Conservation (phyloP, 2,329 filamentous ascomycete species). For the Pezicula carpinea region DNA sequence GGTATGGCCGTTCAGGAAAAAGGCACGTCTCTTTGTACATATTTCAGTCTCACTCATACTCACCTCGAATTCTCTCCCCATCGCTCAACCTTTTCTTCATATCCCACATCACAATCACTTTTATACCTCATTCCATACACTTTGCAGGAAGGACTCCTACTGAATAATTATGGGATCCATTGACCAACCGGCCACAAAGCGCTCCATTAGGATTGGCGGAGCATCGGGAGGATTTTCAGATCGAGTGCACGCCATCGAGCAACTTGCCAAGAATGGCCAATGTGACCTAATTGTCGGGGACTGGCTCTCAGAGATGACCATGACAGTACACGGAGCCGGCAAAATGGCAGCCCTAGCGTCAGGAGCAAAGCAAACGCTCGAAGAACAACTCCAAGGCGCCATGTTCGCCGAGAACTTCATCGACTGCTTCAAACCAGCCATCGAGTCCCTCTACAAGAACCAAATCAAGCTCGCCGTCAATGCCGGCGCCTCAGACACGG, state of each 20-base stretch:
- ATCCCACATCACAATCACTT: too few relatives aligned
- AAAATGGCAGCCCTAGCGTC: not conserved
- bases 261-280: not conserved
- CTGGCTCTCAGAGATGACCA: slow-evolving; percentile 35
- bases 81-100: too few relatives aligned
- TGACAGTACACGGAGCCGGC: slow-evolving; percentile 12
- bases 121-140: too few relatives aligned
- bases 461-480: slow-evolving; percentile 47
- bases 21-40: too few relatives aligned
- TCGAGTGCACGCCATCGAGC: slow-evolving; percentile 2
- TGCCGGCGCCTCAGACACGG: slow-evolving; percentile 46
- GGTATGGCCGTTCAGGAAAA: too few relatives aligned
- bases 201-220: slow-evolving; percentile 1
- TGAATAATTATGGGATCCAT: too few relatives aligned
- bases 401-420: slow-evolving; percentile 7
- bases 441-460: slow-evolving; percentile 40
- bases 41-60: too few relatives aligned
- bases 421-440: slow-evolving; percentile 9
- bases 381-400: not conserved
- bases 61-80: too few relatives aligned
- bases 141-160: too few relatives aligned
- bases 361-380: not conserved
- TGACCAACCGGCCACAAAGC: not conserved
- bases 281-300: slow-evolving; percentile 46
- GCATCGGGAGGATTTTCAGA: slow-evolving; percentile 5